Conservation (phyloP, 140 eudicot genomes). For the Bidens hawaiensis region DNA sequence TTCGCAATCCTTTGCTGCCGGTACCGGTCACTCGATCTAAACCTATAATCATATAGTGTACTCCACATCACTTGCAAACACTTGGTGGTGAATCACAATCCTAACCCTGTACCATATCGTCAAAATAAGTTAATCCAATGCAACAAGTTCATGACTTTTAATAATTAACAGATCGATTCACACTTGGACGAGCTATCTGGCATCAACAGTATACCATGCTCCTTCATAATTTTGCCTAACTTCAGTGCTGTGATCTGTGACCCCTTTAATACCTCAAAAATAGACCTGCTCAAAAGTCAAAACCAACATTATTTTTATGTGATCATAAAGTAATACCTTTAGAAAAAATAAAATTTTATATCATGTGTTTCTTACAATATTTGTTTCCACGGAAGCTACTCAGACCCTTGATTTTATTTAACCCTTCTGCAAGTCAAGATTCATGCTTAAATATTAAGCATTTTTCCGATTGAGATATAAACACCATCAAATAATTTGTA, state of each 20-base stretch:
- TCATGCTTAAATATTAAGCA: not conserved
- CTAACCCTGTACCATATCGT: no score
- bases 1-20: no score
- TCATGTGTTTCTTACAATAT: constrained; percentile 53
- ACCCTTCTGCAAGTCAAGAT: constrained; percentile 45
- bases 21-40: no score
- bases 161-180: not conserved
- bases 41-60: no score
- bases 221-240: constrained; percentile 56
- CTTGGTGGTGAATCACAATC: no score
- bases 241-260: constrained; percentile 45
- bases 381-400: constrained; percentile 69
- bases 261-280: constrained; percentile 54
- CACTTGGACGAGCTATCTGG: constrained; percentile 70
- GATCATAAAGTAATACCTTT: not conserved
- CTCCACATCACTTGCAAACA: no score
- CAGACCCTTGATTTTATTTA: constrained; percentile 68
- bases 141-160: not conserved
- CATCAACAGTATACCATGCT: constrained; percentile 64
- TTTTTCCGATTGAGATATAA: not conserved
- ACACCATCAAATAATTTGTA: not conserved
- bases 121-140: not conserved
- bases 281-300: constrained; percentile 54
- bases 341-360: not conserved
- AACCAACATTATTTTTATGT: not conserved